Conservation (phyloP, 257 asterid genomes). For the Thymus quinquecostatus region DNA sequence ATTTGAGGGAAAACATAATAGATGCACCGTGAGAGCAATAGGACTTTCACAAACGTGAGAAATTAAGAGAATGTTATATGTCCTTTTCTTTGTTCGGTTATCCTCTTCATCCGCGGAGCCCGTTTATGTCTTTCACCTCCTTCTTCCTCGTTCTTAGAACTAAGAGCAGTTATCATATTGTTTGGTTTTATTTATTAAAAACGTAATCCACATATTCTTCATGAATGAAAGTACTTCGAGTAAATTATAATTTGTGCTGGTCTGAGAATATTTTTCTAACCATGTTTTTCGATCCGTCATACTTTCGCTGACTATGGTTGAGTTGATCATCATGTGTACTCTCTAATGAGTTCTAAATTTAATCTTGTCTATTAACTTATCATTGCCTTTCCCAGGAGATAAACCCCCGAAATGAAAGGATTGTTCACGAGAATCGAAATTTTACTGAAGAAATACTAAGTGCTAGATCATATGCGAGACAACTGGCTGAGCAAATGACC, state of each 20-base stretch:
- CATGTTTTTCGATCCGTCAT: neutral
- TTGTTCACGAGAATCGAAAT: conserved; percentile 51
- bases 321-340: neutral
- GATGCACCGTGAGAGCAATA: neutral
- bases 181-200: neutral
- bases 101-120: neutral
- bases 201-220: neutral
- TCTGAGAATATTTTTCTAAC: neutral
- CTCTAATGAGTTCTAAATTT: neutral
- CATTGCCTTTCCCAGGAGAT: conserved; percentile 56
- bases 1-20: neutral
- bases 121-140: neutral
- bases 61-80: neutral
- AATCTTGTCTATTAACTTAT: neutral
- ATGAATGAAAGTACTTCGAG: neutral
- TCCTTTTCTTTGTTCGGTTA: neutral
- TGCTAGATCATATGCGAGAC: conserved; percentile 78
- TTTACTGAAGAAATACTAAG: conserved; percentile 60
- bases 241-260: neutral
- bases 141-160: neutral
- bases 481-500: conserved; percentile 82
- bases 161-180: neutral
- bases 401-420: conserved; percentile 48
- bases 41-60: neutral
- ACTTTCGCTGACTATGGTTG: neutral